Evolutionary conservation across 768 basidiomycete species (phyloP).

Genomic region (Rhodosporidiobolus odoratus): DNA sequence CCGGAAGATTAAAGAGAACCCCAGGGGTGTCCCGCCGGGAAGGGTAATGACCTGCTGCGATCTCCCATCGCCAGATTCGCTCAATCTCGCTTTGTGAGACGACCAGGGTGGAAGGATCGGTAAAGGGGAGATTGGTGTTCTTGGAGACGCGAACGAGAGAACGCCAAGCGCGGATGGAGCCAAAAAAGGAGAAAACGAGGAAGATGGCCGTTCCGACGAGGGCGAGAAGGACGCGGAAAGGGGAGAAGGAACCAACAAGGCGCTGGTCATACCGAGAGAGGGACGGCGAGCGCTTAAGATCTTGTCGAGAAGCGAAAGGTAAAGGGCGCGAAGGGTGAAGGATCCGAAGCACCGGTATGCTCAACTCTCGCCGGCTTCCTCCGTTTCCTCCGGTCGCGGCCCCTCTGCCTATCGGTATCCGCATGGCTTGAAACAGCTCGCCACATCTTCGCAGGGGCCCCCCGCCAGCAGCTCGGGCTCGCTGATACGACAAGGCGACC

Average conservation of each 20-base stretch:
- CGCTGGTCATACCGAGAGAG: conserved; percentile 10
- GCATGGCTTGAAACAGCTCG: conserved; percentile 5
- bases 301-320: neutral
- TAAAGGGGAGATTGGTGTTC: conserved; percentile 11
- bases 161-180: neutral
- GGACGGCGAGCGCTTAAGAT: conserved; percentile 1
- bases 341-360: conserved; percentile 24
- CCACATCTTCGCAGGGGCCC: neutral
- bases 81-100: conserved; percentile 51
- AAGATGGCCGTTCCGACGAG: neutral
- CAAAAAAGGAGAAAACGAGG: neutral
- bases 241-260: neutral
- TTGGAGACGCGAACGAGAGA: neutral
- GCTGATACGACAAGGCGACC: conserved; percentile 31
- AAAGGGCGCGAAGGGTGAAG: conserved; percentile 18
- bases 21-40: conserved; percentile 63
- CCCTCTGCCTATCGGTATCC: conserved; percentile 9
- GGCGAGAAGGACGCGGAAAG: conserved; percentile 11
- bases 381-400: neutral
- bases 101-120: conserved; percentile 26
- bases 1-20: conserved; percentile 45
- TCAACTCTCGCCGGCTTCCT: conserved; percentile 8
- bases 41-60: conserved; percentile 88
- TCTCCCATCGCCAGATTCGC: conserved; percentile 93
- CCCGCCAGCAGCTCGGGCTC: neutral